Percentiles rank a stretch among this genome's conserved stretches.
These are phyloP conservation scores for Cytospora paraplurivora DNA, from an alignment of 2,329 filamentous ascomycete species.

Conservation along the genomic window DNA sequence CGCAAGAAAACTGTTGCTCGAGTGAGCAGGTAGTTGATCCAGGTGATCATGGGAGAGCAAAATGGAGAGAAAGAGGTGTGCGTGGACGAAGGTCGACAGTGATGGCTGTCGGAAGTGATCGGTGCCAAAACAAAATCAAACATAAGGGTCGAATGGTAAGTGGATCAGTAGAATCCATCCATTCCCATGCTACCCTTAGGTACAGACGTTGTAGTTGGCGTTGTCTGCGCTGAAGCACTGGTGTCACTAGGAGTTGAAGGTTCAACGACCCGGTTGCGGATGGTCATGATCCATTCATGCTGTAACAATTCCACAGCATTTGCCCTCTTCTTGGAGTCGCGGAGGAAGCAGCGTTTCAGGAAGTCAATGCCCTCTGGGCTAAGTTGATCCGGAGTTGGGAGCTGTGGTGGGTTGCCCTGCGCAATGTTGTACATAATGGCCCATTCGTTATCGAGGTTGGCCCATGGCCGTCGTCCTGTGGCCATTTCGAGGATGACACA, in stretches of 20 bases:
- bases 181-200: slow-evolving; percentile 34
- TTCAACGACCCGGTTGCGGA: slow-evolving; percentile 66
- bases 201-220: slow-evolving; percentile 38
- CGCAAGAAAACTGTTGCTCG: slow-evolving; percentile 4
- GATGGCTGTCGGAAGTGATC: not conserved
- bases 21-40: not conserved
- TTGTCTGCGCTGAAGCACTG: slow-evolving; percentile 46
- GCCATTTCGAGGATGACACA: slow-evolving; percentile 98
- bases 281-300: slow-evolving; percentile 83
- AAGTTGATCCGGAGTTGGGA: slow-evolving; percentile 81
- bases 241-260: slow-evolving; percentile 63
- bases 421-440: slow-evolving; percentile 99
- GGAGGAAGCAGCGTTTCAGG: slow-evolving; percentile 79
- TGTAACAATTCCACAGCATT: slow-evolving; percentile 87
- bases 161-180: slow-evolving; percentile 40
- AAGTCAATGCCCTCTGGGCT: slow-evolving; percentile 86
- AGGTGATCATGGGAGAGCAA: not conserved
- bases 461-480: slow-evolving; percentile 91
- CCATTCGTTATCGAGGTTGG: slow-evolving; percentile 96
- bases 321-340: slow-evolving; percentile 76
- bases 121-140: not conserved
- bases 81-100: not conserved
- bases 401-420: slow-evolving; percentile 87
- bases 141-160: not conserved
- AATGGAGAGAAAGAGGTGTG: not conserved